Conservation (phyloP, 345 rosid genomes). For the Noccaea caerulescens region DNA sequence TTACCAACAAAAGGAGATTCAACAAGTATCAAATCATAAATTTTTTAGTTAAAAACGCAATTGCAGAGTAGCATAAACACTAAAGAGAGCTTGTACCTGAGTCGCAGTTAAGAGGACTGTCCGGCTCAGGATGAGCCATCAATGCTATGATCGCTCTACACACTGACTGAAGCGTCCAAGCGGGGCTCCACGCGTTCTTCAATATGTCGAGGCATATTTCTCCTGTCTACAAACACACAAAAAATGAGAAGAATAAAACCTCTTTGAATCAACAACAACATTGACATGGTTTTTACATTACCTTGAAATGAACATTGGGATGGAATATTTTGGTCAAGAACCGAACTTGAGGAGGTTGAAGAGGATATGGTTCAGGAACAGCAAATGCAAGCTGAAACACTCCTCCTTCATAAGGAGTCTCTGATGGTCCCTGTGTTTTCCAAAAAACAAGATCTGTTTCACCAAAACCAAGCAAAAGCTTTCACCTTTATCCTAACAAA, state of each 20-base stretch:
- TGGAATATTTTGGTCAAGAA: conserved; percentile 97
- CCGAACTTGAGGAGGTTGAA: conserved; percentile 99
- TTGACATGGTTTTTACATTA: conserved; percentile 16
- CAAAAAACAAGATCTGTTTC: not conserved
- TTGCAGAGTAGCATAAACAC: not conserved
- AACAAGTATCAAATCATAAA: not conserved
- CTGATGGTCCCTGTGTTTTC: conserved; percentile 75
- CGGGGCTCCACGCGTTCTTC: conserved; percentile 99
- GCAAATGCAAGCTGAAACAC: conserved; percentile 94
- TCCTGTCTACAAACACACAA: conserved; percentile 62
- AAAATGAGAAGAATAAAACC: not conserved
- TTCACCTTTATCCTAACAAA: not conserved
- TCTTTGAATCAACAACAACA: not conserved
- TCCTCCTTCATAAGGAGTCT: conserved; percentile 98
- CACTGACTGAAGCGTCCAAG: conserved; percentile 99
- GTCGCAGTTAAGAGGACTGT: conserved; percentile 96
- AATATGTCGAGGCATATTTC: conserved; percentile 97
- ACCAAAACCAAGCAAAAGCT: not conserved
- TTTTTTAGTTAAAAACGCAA: not conserved
- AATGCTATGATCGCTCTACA: conserved; percentile 96
- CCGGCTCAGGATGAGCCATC: conserved; percentile 98
- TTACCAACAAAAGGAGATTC: conserved; percentile 3
- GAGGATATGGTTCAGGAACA: conserved; percentile 94
- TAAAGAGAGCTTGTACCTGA: conserved; percentile 58
- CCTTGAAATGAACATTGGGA: conserved; percentile 99